These are phyloP conservation scores for Boechera retrofracta DNA, from an alignment of 345 rosid species.

Conservation along the genomic window DNA sequence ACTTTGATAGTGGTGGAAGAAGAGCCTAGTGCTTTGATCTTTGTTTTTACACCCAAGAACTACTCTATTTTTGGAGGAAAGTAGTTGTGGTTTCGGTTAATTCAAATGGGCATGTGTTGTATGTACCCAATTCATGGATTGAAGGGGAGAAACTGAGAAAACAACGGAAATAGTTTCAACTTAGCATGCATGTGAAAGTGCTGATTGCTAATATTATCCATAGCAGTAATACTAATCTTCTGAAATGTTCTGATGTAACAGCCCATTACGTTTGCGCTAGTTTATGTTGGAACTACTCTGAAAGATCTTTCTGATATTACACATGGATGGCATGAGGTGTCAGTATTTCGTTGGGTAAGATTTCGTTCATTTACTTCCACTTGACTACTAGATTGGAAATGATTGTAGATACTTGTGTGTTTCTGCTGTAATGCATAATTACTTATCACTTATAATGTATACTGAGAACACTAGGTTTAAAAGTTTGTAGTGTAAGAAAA, in stretches of 20 bases:
- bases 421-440: background rate
- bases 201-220: background rate
- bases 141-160: slow-evolving; percentile 17
- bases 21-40: slow-evolving; percentile 20
- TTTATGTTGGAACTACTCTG: slow-evolving; percentile 63
- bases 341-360: slow-evolving; percentile 57
- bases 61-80: background rate
- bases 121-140: background rate
- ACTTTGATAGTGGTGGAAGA: slow-evolving; percentile 24
- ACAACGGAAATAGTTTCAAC: background rate
- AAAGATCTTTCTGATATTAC: slow-evolving; percentile 62
- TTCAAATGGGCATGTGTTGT: slow-evolving; percentile 18
- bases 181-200: slow-evolving; percentile 23
- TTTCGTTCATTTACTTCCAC: slow-evolving; percentile 1
- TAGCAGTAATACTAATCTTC: slow-evolving; percentile 5
- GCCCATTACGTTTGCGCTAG: slow-evolving; percentile 63
- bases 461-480: background rate
- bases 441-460: background rate
- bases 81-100: slow-evolving; percentile 11
- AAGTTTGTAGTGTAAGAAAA: background rate
- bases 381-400: slow-evolving; percentile 25
- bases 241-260: slow-evolving; percentile 39
- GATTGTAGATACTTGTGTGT: slow-evolving; percentile 5
- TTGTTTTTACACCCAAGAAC: slow-evolving; percentile 5
- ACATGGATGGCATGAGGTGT: slow-evolving; percentile 61